phyloP scores from a whole-genome alignment of 169 alveolate species.

The Plasmodium vivax region DNA sequence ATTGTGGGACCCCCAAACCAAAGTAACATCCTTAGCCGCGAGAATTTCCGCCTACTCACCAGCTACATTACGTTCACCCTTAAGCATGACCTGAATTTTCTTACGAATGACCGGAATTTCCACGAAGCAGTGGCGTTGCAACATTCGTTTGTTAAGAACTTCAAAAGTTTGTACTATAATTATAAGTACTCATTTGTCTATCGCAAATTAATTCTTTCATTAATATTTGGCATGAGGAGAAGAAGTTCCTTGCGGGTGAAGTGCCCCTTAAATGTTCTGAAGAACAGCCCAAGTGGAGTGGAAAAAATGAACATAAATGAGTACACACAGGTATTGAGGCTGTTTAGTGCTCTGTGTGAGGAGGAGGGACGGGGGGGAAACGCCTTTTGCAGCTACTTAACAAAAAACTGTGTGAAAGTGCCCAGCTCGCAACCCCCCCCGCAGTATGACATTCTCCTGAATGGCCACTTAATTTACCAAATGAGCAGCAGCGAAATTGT shows the following conservation, averaged over 20 bases:
- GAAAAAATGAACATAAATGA: conserved; percentile 18
- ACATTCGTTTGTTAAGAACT: conserved; percentile 39
- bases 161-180: conserved; percentile 45
- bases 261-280: neutral
- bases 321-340: conserved; percentile 5
- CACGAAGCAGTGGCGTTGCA: conserved; percentile 19
- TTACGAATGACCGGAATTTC: conserved; percentile 19
- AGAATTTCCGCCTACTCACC: conserved; percentile 12
- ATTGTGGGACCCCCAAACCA: neutral
- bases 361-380: conserved; percentile 7
- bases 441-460: conserved; percentile 9
- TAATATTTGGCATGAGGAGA: conserved; percentile 37
- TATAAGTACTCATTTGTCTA: conserved; percentile 51
- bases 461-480: conserved; percentile 7
- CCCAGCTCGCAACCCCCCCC: neutral
- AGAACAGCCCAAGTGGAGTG: neutral
- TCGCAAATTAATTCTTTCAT: conserved; percentile 34
- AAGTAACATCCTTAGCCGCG: conserved; percentile 4
- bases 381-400: conserved; percentile 38
- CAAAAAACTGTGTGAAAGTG: conserved; percentile 3
- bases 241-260: conserved; percentile 6
- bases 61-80: conserved; percentile 27
- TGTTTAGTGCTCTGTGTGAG: conserved; percentile 5
- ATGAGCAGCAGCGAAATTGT: conserved; percentile 5
- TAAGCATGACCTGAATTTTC: conserved; percentile 27